These are phyloP conservation scores for Saccharomyces hybrid DNA, from an alignment of 1,139 yeast species.

Conservation along the genomic window DNA sequence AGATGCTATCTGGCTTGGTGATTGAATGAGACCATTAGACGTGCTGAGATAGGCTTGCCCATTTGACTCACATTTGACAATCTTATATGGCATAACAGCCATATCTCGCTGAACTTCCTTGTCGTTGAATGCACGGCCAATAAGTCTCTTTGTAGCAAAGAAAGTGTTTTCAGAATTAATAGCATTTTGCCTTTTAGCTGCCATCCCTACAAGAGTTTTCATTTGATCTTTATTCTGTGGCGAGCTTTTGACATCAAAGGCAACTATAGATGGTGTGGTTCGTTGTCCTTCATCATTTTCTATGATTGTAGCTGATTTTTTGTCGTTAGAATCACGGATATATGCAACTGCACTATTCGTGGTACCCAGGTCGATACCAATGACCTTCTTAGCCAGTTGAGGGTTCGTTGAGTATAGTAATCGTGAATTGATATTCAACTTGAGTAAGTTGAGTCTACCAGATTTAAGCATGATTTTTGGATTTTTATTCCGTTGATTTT, in stretches of 20 bases:
- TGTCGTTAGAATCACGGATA: slow-evolving; percentile 33
- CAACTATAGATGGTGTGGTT: slow-evolving; percentile 70
- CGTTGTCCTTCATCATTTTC: slow-evolving; percentile 64
- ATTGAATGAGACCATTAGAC: slow-evolving; percentile 18
- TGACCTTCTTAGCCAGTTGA: slow-evolving; percentile 34
- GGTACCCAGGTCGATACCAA: slow-evolving; percentile 76
- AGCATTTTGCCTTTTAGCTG: slow-evolving; percentile 62
- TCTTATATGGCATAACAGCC: slow-evolving; percentile 46
- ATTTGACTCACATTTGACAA: slow-evolving; percentile 40
- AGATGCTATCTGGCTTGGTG: slow-evolving; percentile 30
- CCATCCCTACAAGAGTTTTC: slow-evolving; percentile 45
- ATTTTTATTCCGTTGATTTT: background rate
- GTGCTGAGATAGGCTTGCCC: slow-evolving; percentile 61
- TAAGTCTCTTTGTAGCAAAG: slow-evolving; percentile 65
- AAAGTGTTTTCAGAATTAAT: slow-evolving; percentile 63
- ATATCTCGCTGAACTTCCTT: slow-evolving; percentile 59
- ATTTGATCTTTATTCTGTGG: slow-evolving; percentile 30
- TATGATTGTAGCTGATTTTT: slow-evolving; percentile 45
- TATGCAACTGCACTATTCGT: slow-evolving; percentile 75
- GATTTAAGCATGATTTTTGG: background rate
- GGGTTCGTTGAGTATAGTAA: background rate
- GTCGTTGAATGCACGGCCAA: slow-evolving; percentile 60
- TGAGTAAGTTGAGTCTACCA: background rate
- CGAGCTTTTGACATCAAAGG: slow-evolving; percentile 34
- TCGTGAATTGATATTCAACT: background rate